These are phyloP conservation scores for Rutstroemia sp. DNA, from an alignment of 2,329 filamentous ascomycete genomes.

Conservation along the genomic window DNA sequence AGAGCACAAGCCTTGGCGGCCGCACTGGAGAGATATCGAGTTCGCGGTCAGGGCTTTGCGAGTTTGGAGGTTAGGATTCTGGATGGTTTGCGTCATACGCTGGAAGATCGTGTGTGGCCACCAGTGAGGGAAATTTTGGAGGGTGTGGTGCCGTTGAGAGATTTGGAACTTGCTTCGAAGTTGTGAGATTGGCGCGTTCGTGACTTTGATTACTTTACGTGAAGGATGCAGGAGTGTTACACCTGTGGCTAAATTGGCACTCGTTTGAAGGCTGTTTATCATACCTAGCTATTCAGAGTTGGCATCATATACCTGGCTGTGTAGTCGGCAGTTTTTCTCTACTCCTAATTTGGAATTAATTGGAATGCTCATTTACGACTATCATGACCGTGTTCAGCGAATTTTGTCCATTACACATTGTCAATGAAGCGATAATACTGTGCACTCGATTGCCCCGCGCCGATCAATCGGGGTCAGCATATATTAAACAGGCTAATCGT, in stretches of 20 bases:
- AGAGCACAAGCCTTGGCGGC: constrained; percentile 2
- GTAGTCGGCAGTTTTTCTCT: too few species aligned
- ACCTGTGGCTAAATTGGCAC: not conserved
- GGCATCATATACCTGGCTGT: too few species aligned
- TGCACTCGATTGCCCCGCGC: too few species aligned
- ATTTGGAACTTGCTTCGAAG: not conserved
- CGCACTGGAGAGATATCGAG: constrained; percentile 7
- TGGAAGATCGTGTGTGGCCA: constrained; percentile 7
- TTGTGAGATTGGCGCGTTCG: not conserved
- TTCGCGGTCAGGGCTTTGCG: constrained; percentile 9
- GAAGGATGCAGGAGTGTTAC: not conserved
- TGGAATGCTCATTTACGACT: too few species aligned
- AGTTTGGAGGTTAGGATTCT: constrained; percentile 10
- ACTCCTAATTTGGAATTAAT: too few species aligned
- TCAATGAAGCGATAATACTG: too few species aligned
- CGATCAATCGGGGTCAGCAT: too few species aligned
- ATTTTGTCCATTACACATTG: too few species aligned
- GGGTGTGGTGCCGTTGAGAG: not conserved
- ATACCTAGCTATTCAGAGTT: too few species aligned
- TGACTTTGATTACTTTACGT: not conserved
- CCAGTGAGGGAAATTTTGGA: constrained; percentile 9
- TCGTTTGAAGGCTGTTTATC: too few species aligned
- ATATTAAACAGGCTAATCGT: too few species aligned
- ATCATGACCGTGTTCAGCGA: too few species aligned
- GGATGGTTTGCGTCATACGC: constrained; percentile 4